A percentile compares a stretch with the other conserved stretches of the same genome.
Conservation (phyloP, 495 filamentous ascomycete genomes). For the Penicillium arizonense region DNA sequence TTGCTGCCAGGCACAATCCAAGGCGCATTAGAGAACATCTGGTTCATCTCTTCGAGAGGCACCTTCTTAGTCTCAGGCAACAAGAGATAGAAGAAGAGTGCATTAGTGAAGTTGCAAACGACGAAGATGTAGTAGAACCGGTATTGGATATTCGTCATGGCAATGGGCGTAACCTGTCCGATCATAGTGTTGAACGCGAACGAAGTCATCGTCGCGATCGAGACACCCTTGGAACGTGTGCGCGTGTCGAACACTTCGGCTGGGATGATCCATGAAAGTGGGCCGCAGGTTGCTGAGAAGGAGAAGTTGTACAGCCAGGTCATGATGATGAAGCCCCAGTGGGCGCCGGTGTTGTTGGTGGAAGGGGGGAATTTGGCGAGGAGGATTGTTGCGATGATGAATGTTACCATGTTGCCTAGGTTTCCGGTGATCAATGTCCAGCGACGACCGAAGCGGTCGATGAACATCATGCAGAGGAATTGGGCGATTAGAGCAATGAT, state of each 20-base stretch:
- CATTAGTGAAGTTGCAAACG: slow-evolving; percentile 54
- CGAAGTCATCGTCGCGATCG: slow-evolving; percentile 61
- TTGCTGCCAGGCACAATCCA: slow-evolving; percentile 56
- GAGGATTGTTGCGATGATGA: slow-evolving; percentile 47
- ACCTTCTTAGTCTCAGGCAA: slow-evolving; percentile 64
- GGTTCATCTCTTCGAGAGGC: slow-evolving; percentile 70
- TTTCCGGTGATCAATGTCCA: slow-evolving; percentile 66
- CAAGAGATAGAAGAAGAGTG: slow-evolving; percentile 61
- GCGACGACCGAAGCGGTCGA: slow-evolving; percentile 64
- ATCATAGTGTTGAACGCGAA: slow-evolving; percentile 77
- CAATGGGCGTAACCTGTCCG: slow-evolving; percentile 63
- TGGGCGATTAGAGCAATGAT: slow-evolving; percentile 66
- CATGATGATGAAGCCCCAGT: slow-evolving; percentile 72
- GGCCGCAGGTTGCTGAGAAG: slow-evolving; percentile 63
- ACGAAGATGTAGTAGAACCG: slow-evolving; percentile 58
- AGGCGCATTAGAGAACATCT: slow-evolving; percentile 66
- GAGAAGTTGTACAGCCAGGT: slow-evolving; percentile 71
- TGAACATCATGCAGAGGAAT: slow-evolving; percentile 63
- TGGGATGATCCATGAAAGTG: slow-evolving; percentile 62
- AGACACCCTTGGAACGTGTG: slow-evolving; percentile 65
- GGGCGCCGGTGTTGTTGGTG: slow-evolving; percentile 53
- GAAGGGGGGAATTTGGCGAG: slow-evolving; percentile 55
- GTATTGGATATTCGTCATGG: slow-evolving; percentile 52
- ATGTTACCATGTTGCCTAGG: slow-evolving; percentile 60
- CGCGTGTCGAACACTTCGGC: slow-evolving; percentile 71